phyloP scores from a whole-genome alignment of 208 protist genomes.

The Leishmania aethiopica region DNA sequence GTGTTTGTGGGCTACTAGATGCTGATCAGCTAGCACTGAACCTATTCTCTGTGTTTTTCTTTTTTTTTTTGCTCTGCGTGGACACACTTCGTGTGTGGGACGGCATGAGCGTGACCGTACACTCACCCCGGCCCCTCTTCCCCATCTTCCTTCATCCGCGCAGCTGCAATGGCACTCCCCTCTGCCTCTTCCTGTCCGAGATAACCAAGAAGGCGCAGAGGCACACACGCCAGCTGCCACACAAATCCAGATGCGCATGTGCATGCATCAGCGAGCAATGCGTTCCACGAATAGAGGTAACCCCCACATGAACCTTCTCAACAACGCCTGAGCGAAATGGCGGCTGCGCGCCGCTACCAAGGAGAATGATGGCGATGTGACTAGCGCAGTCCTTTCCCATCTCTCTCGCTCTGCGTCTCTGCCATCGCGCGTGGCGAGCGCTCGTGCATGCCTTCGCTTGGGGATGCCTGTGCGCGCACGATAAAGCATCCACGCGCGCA shows the following conservation, averaged over 20 bases:
- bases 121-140: background rate
- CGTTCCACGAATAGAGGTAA: background rate
- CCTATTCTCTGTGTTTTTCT: background rate
- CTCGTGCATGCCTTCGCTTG: background rate
- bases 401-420: background rate
- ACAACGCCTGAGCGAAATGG: background rate
- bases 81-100: background rate
- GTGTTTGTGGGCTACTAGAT: background rate
- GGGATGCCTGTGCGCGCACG: background rate
- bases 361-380: background rate
- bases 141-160: background rate
- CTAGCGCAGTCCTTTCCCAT: background rate
- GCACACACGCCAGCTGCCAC: background rate
- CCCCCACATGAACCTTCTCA: background rate
- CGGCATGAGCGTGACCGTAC: background rate
- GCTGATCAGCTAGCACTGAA: background rate
- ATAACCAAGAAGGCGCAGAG: background rate
- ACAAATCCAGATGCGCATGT: background rate
- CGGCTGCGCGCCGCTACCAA: background rate
- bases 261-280: background rate
- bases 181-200: background rate
- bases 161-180: no score
- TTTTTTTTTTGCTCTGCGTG: background rate
- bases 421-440: background rate
- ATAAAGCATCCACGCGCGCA: background rate